Percentiles rank a stretch among this genome's conserved stretches.
phyloP scores from a whole-genome alignment of 129 eudicot genomes.

The Flaveria robusta region DNA sequence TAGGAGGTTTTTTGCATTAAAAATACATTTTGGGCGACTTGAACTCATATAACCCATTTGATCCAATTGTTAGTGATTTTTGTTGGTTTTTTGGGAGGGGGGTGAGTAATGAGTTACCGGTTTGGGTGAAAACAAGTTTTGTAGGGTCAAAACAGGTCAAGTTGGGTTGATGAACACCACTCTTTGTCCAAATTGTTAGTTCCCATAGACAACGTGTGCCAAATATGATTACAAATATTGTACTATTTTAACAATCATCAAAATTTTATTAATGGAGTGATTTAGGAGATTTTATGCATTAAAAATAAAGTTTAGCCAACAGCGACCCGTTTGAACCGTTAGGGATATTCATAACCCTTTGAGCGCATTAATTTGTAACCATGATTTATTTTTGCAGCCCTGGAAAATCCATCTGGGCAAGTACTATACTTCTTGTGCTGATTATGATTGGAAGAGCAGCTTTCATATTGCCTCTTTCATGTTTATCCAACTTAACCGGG shows the following conservation, averaged over 20 bases:
- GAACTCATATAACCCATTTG: too few species aligned
- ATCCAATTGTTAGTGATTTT: too few species aligned
- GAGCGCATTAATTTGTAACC: not conserved
- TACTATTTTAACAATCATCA: not conserved
- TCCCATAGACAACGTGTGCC: not conserved
- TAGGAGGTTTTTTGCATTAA: too few species aligned
- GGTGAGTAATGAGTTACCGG: too few species aligned
- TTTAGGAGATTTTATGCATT: not conserved
- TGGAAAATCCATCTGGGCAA: constrained; percentile 58
- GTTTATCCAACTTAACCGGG: constrained; percentile 49
- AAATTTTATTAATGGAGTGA: not conserved
- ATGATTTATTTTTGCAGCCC: constrained; percentile 46
- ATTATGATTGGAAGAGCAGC: constrained; percentile 77
- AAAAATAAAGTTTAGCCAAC: not conserved
- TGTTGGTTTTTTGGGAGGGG: too few species aligned
- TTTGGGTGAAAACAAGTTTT: too few species aligned
- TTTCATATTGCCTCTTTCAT: constrained; percentile 69
- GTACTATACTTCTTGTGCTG: constrained; percentile 54
- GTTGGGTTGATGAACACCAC: too few species aligned
- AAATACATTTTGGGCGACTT: too few species aligned
- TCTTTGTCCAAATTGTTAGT: not conserved
- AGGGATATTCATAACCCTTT: not conserved
- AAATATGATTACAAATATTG: not conserved
- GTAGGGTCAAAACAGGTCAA: too few species aligned
- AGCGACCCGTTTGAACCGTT: not conserved